These are phyloP conservation scores for Heterobasidion irregulare DNA, from an alignment of 1,284 basidiomycete species.

Conservation along the genomic window DNA sequence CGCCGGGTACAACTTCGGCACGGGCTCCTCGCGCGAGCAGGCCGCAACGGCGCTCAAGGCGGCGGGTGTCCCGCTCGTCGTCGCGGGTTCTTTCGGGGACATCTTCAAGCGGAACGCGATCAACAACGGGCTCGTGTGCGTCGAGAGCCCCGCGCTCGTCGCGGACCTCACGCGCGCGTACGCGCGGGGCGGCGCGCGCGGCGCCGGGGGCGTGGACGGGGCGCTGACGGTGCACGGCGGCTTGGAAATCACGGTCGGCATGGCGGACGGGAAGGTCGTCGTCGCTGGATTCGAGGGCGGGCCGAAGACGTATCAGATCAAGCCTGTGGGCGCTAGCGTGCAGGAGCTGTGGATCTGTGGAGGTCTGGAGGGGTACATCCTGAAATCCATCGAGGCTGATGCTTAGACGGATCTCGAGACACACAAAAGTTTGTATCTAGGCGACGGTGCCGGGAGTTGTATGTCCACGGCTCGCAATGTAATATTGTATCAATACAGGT, in stretches of 20 bases:
- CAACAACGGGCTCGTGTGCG: conserved; percentile 95
- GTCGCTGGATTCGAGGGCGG: conserved; percentile 37
- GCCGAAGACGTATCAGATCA: conserved; percentile 55
- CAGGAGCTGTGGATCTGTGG: conserved; percentile 88
- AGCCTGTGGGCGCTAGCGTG: conserved; percentile 81
- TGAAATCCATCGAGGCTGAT: conserved; percentile 54
- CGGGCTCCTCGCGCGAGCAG: conserved; percentile 97
- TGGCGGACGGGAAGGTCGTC: conserved; percentile 59
- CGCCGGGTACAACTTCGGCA: conserved; percentile 97
- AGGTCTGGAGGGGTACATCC: conserved; percentile 71
- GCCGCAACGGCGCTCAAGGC: conserved; percentile 96
- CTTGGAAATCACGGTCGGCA: conserved; percentile 59
- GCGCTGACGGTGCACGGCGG: conserved; percentile 77
- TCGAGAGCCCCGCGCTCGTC: conserved; percentile 89
- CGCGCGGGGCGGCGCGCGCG: conserved; percentile 66
- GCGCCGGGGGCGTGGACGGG: conserved; percentile 69
- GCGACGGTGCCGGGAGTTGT: no score
- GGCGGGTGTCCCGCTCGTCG: conserved; percentile 87
- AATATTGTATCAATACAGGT: no score
- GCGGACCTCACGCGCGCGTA: conserved; percentile 74
- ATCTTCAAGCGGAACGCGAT: conserved; percentile 99
- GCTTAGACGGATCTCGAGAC: not conserved
- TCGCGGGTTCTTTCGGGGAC: conserved; percentile 96
- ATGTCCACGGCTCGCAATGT: no score
- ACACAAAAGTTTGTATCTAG: not conserved